Base-by-base conservation (phyloP, 176 grass and related monocot species). In the Eremochloa ophiuroides region DNA sequence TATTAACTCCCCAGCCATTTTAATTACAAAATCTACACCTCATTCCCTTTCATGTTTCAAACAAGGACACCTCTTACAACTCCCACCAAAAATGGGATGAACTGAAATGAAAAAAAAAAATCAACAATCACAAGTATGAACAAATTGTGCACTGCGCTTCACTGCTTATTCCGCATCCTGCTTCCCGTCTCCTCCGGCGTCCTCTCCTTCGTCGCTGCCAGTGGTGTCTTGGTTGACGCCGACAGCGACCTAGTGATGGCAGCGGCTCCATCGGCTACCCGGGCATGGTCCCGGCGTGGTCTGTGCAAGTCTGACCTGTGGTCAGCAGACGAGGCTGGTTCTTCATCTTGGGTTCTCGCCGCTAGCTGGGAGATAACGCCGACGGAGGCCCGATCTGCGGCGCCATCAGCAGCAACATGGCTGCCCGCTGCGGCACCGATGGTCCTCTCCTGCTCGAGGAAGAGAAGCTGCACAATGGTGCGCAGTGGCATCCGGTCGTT, bases 391-490 rank as follows among this genome's bases (percentile, higher is more conserved):
- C 47, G 14, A 50, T 88, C 60, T 3, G 41, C 61, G 4, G 20
- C 42, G 22, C 12, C 17, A 22, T 23, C 17, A 42, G 29, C 11
- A 8, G 16, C 37, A 39, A n/a, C 76, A 41, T 75, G 73, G 83
- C 84, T 91, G 42, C 83, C 75, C 20, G 85, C 40, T 1, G 38
- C 48, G 22, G 15, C 58, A 11, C 63, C 67, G 0, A 50, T 59
- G 7, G 66, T 63, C 28, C 84, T 93, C 79, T 98, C 90, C 59
- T 98, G 92, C 83, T 98, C 95, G 66, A 98, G 13, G 59, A 94
- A 98, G 7, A 98, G 92, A 18, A 98, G 87, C 69, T 95, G 90
- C 73, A 98, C 95, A n/a, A 98, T 95, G 25, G 88, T 93, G 31
- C 92, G 95, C 71, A 98, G 73, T 3, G 95, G 95, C 88, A 98